Conservation (phyloP, 108 stramenopile species). For the Skeletonema marinoi region DNA sequence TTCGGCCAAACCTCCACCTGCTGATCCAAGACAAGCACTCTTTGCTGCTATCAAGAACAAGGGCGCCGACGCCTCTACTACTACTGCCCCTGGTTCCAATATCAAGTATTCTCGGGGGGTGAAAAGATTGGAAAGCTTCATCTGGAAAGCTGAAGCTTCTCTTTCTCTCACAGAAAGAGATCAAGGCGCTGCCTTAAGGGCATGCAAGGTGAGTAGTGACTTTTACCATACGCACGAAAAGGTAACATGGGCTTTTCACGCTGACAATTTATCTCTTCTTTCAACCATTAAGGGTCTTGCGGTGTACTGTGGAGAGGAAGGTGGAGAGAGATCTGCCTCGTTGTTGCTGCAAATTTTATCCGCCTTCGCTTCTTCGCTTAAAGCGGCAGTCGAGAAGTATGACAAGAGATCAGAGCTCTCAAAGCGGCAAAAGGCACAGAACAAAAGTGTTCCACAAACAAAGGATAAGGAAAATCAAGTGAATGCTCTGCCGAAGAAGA, state of each 20-base stretch:
- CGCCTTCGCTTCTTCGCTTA: conserved; percentile 65
- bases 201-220: conserved; percentile 52
- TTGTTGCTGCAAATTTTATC: conserved; percentile 70
- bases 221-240: background rate
- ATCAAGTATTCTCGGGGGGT: conserved; percentile 55
- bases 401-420: conserved; percentile 56
- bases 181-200: conserved; percentile 57
- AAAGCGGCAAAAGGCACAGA: conserved; percentile 45
- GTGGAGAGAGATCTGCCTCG: conserved; percentile 63
- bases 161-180: conserved; percentile 50
- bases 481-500: conserved; percentile 4
- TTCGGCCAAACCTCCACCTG: background rate
- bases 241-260: background rate
- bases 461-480: conserved; percentile 29
- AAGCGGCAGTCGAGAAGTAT: conserved; percentile 69
- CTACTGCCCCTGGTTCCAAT: background rate
- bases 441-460: conserved; percentile 39
- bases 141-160: conserved; percentile 50
- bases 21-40: conserved; percentile 45
- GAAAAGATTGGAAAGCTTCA: conserved; percentile 60
- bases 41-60: conserved; percentile 49
- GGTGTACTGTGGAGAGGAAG: conserved; percentile 76
- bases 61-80: background rate
- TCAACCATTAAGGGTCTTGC: conserved; percentile 52
- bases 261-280: background rate